Conservation (phyloP, 2,329 filamentous ascomycete genomes). For the Fusarium sacchari region DNA sequence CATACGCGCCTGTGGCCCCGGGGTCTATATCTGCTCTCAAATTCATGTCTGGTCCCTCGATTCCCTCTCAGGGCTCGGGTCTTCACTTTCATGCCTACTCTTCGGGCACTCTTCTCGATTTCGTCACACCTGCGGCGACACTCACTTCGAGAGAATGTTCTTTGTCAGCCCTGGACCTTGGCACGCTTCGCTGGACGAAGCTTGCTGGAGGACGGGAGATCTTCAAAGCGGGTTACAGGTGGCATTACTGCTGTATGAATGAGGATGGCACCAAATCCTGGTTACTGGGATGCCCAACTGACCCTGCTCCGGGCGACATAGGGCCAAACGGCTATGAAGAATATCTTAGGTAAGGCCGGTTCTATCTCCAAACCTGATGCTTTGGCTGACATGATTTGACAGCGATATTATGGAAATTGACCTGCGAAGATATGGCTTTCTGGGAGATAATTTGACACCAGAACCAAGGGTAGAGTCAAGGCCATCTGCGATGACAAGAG, state of each 20-base stretch:
- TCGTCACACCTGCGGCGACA: conserved; percentile 90
- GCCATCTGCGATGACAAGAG: conserved; percentile 59
- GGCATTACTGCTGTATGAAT: conserved; percentile 98
- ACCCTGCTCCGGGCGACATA: conserved; percentile 71
- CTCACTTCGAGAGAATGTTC: conserved; percentile 90
- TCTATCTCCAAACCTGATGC: not conserved
- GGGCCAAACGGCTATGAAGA: conserved; percentile 82
- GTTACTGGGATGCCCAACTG: conserved; percentile 91
- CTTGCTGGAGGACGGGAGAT: conserved; percentile 94
- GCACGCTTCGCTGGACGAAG: conserved; percentile 91
- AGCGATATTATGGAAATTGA: conserved; percentile 94
- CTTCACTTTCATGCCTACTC: conserved; percentile 97
- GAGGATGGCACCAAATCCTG: conserved; percentile 95
- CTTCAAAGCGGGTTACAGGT: conserved; percentile 90
- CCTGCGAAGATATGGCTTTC: conserved; percentile 86
- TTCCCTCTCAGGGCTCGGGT: conserved; percentile 88
- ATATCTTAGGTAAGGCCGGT: conserved; percentile 71
- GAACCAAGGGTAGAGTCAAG: conserved; percentile 63
- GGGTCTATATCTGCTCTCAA: conserved; percentile 90
- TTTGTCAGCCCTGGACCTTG: conserved; percentile 86
- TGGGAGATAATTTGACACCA: conserved; percentile 78
- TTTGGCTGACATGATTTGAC: conserved; percentile 29
- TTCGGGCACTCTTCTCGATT: conserved; percentile 90
- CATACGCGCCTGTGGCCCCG: conserved; percentile 85
- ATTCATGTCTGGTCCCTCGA: conserved; percentile 82